A percentile compares a stretch with the other conserved stretches of the same genome.
phyloP scores from a whole-genome alignment of 129 eudicot genomes.

The Ambrosia artemisiifolia region DNA sequence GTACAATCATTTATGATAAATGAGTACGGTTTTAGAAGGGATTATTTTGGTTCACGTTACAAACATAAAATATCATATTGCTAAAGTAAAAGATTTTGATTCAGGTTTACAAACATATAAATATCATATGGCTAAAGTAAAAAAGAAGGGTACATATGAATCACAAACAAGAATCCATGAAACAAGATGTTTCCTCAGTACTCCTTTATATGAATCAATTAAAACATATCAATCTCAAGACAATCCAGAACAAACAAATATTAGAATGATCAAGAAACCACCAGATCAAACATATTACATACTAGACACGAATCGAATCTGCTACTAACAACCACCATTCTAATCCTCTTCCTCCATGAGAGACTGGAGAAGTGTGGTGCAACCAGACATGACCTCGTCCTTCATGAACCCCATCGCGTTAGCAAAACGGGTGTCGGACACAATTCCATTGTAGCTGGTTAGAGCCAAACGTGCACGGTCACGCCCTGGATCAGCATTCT shows the following conservation, averaged over 20 bases:
- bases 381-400: conserved; percentile 46
- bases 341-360: conserved; percentile 45
- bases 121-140: no score
- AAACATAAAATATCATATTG: no score
- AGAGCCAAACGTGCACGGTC: conserved; percentile 58
- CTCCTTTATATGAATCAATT: conserved; percentile 9
- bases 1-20: no score
- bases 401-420: conserved; percentile 61
- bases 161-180: neutral
- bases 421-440: conserved; percentile 41
- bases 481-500: conserved; percentile 52
- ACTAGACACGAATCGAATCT: conserved; percentile 15
- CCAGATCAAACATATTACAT: neutral
- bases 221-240: conserved; percentile 17
- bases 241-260: conserved; percentile 21
- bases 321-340: conserved; percentile 9
- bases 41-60: no score
- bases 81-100: no score
- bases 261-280: neutral
- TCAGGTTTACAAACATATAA: no score
- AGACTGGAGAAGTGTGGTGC: conserved; percentile 45
- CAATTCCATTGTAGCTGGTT: conserved; percentile 58
- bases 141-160: no score
- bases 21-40: no score
- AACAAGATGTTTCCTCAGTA: conserved; percentile 7